Evolutionary conservation across 495 filamentous ascomycete species (phyloP), one percentile per base, ranked within the genome.

Genomic region (Neurospora cerealis): DNA sequence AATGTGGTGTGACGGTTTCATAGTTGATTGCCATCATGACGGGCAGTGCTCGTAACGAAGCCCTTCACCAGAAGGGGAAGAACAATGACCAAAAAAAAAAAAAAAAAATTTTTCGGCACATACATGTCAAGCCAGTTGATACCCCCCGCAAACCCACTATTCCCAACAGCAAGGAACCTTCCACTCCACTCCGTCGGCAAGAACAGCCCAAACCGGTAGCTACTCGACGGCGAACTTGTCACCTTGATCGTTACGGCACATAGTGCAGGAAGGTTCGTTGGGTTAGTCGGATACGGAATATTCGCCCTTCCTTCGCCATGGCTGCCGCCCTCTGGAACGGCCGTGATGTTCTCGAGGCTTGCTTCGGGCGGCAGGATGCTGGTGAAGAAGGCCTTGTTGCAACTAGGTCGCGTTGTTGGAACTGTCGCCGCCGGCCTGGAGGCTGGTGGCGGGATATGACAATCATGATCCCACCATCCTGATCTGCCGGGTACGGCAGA

Each of bases 221-320:
- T 77, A 10, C 84, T 85, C 24, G 75, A 77, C 4, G 77, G 24
- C 8, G 85, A 87, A 3, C 83, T 85, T 0, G 76, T 76, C 10
- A 88, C 85, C 17, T 83, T 81, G 42, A 88, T 76, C 1, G 82
- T 83, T 13, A 87, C 82, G 8, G 84, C 86, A 73, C 87, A 89
- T 10, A 85, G 72, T 28, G 81, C 85, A 0, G 86, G 86, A 5
- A 89, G 79, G 41, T 81, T 74, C 5, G 83, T 85, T 0, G 85
- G 83, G 70, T 82, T 79, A 17, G 76, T 81, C 8, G 87, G 85
- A 71, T 85, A 87, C 28, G 79, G 79, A 19, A 85, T 74, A 72
- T 88, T 77, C 19, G 73, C 76, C 19, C 39, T 7, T 13, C 82
- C 81, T 70, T 85, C 82, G 40, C 83, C 81, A 71, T 83, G 81